Evolutionary conservation across 768 basidiomycete genomes (phyloP).

Genomic region (Auricularia sp.): DNA sequence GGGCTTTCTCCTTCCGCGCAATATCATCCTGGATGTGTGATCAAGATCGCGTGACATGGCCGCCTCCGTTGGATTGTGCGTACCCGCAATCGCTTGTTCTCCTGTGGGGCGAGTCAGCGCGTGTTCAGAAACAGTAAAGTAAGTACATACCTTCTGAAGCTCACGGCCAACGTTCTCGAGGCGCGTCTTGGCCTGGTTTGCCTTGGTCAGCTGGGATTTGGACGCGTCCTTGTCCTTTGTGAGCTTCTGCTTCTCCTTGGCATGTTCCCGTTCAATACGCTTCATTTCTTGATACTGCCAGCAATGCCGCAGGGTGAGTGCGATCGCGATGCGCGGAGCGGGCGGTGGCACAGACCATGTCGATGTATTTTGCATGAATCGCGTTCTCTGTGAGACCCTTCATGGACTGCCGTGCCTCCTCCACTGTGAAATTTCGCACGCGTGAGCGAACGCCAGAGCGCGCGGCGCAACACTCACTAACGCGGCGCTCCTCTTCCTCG

Average conservation of each 20-base stretch:
- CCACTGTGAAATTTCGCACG: slow-evolving; percentile 39
- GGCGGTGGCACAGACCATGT: slow-evolving; percentile 49
- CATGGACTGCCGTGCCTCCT: slow-evolving; percentile 81
- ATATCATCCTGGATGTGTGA: slow-evolving; percentile 59
- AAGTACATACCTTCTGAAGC: slow-evolving; percentile 61
- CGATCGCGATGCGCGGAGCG: slow-evolving; percentile 9
- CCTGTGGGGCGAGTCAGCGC: slow-evolving; percentile 34
- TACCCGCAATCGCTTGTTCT: slow-evolving; percentile 83
- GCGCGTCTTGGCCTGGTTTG: slow-evolving; percentile 80
- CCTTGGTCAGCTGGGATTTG: slow-evolving; percentile 76
- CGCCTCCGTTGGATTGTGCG: slow-evolving; percentile 14
- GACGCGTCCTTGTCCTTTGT: slow-evolving; percentile 87
- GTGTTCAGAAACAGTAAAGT: neutral
- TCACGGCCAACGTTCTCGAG: slow-evolving; percentile 87
- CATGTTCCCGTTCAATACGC: slow-evolving; percentile 76
- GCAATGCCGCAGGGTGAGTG: slow-evolving; percentile 13
- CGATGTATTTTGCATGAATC: slow-evolving; percentile 79
- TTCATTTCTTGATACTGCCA: slow-evolving; percentile 79
- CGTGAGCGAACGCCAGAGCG: neutral
- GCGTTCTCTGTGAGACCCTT: slow-evolving; percentile 75
- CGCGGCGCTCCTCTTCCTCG: slow-evolving; percentile 76
- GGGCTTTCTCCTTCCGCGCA: slow-evolving; percentile 65
- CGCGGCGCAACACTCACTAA: slow-evolving; percentile 38
- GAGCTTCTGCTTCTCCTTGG: slow-evolving; percentile 87
- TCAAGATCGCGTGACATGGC: slow-evolving; percentile 6